A percentile compares a stretch with the other conserved stretches of the same genome.
Evolutionary conservation across 2,329 filamentous ascomycete genomes (phyloP).

Genomic region (Purpureocillium lavendulum): DNA sequence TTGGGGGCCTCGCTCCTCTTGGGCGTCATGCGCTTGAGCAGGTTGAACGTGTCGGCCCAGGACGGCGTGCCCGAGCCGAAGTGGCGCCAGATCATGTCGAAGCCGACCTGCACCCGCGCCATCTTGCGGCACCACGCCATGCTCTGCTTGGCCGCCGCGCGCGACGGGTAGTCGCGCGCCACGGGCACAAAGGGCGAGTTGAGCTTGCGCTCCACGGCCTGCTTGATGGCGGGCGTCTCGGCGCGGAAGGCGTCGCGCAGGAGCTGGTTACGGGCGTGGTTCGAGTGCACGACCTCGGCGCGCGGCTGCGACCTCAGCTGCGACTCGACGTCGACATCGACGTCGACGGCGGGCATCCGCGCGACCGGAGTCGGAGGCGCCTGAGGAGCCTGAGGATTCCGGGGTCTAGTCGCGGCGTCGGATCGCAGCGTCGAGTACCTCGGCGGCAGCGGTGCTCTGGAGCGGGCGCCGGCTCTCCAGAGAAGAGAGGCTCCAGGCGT

Average conservation of each 20-base stretch:
- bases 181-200: conserved; percentile 18
- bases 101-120: conserved; percentile 26
- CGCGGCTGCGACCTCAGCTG: not conserved
- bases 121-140: conserved; percentile 11
- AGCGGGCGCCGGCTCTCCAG: conserved; percentile 12
- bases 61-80: conserved; percentile 20
- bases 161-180: conserved; percentile 18
- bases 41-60: conserved; percentile 30
- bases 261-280: conserved; percentile 15
- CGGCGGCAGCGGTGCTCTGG: conserved; percentile 2
- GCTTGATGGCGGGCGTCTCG: conserved; percentile 10
- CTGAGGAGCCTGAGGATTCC: not conserved
- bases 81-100: conserved; percentile 23
- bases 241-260: conserved; percentile 20
- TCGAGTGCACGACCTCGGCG: conserved; percentile 3
- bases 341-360: conserved; percentile 3
- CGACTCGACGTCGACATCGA: conserved; percentile 7
- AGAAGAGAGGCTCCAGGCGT: conserved; percentile 12
- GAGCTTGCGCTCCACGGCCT: conserved; percentile 11
- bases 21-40: conserved; percentile 28
- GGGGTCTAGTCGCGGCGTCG: not conserved
- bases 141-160: conserved; percentile 13
- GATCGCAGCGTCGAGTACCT: not conserved
- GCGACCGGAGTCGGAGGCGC: too few relatives aligned
- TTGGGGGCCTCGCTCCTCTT: conserved; percentile 19